phyloP scores from a whole-genome alignment of 352 stramenopile genomes.

The Phytophthora hybrid region DNA sequence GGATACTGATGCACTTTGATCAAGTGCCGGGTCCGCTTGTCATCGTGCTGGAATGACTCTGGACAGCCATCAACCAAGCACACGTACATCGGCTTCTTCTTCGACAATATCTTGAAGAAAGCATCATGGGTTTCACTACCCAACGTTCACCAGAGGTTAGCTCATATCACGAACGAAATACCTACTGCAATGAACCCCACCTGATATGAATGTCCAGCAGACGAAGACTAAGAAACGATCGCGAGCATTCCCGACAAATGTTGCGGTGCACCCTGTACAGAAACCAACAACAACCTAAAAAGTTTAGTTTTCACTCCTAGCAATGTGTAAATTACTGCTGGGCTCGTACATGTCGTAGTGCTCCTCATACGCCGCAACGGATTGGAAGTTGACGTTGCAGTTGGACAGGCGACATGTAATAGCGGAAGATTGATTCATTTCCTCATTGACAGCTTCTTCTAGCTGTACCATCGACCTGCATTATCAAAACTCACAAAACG shows the following conservation, averaged over 20 bases:
- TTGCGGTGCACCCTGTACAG: conserved; percentile 43
- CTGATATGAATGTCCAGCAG: conserved; percentile 66
- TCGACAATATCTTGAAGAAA: conserved; percentile 69
- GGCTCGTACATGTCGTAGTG: conserved; percentile 67
- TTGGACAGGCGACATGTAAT: conserved; percentile 58
- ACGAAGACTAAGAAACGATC: conserved; percentile 58
- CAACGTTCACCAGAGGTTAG: neutral
- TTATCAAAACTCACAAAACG: conserved; percentile 15
- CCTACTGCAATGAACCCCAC: conserved; percentile 7
- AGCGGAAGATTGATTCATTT: conserved; percentile 4
- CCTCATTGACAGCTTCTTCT: conserved; percentile 16
- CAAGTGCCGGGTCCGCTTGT: conserved; percentile 60
- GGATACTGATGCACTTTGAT: conserved; percentile 56
- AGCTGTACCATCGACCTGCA: conserved; percentile 35
- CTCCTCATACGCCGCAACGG: conserved; percentile 59
- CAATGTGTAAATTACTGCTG: neutral
- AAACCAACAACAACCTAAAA: conserved; percentile 4
- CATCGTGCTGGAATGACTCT: conserved; percentile 54
- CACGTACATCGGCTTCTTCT: conserved; percentile 67
- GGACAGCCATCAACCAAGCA: conserved; percentile 65
- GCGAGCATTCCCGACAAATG: conserved; percentile 57
- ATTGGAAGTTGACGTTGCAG: conserved; percentile 57
- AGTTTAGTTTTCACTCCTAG: neutral
- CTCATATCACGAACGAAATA: too few relatives aligned
- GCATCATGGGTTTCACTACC: conserved; percentile 68